A percentile compares a stretch with the other conserved stretches of the same genome.
Conservation (phyloP, 495 filamentous ascomycete genomes). For the Immersiella caudata region DNA sequence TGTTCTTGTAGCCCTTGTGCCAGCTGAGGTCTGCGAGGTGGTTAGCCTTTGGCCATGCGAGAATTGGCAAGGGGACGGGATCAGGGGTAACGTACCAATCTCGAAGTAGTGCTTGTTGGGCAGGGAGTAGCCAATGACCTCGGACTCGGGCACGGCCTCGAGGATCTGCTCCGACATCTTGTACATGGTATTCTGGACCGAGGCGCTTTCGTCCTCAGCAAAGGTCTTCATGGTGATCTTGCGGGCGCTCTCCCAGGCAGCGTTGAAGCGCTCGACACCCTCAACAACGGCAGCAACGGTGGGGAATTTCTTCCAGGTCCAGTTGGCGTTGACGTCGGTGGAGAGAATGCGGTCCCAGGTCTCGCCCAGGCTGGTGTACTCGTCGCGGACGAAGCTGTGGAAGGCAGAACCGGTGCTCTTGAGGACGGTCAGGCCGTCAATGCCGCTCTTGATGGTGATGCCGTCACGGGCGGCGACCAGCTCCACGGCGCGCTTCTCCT, state of each 20-base stretch:
- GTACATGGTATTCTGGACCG: slow-evolving; percentile 97
- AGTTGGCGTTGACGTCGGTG: slow-evolving; percentile 84
- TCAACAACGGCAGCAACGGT: slow-evolving; percentile 68
- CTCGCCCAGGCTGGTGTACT: slow-evolving; percentile 88
- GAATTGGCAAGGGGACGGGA: no score
- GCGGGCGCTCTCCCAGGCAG: slow-evolving; percentile 73
- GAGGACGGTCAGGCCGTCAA: slow-evolving; percentile 80
- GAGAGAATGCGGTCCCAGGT: slow-evolving; percentile 93
- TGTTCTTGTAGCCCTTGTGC: slow-evolving; percentile 97
- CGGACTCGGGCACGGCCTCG: slow-evolving; percentile 68
- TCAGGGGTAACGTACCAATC: slow-evolving; percentile 66
- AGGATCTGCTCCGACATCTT: slow-evolving; percentile 94
- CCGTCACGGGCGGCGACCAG: slow-evolving; percentile 59
- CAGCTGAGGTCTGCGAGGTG: slow-evolving; percentile 75
- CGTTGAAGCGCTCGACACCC: slow-evolving; percentile 69
- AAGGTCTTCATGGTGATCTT: slow-evolving; percentile 88
- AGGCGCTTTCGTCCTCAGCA: slow-evolving; percentile 86
- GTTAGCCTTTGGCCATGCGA: slow-evolving; percentile 14
- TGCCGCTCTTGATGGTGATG: slow-evolving; percentile 70
- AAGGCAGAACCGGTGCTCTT: slow-evolving; percentile 98
- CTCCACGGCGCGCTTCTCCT: slow-evolving; percentile 80
- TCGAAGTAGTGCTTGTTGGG: slow-evolving; percentile 99
- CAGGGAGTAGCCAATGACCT: slow-evolving; percentile 77
- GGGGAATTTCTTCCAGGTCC: slow-evolving; percentile 78
- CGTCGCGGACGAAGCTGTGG: slow-evolving; percentile 89